Evolutionary conservation across 495 filamentous ascomycete species (phyloP).

Genomic region (Parathielavia appendiculata): DNA sequence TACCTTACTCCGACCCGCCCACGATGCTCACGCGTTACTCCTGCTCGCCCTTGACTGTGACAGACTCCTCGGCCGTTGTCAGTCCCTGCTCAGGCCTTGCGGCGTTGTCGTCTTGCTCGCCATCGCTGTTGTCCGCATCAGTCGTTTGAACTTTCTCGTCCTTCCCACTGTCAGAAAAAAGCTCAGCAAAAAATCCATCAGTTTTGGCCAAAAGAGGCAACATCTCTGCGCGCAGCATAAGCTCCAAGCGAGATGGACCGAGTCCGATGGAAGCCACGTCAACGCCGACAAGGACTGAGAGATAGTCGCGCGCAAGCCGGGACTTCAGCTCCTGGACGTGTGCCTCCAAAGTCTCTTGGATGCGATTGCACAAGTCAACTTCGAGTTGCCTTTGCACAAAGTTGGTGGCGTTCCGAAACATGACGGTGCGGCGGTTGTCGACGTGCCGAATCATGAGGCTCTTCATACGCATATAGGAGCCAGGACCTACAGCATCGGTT

Average conservation of each 20-base stretch:
- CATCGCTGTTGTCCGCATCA: not conserved
- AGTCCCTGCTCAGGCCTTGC: no score
- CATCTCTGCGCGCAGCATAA: constrained; percentile 23
- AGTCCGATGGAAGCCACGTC: not conserved
- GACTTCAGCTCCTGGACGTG: constrained; percentile 41
- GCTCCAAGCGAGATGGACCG: constrained; percentile 17
- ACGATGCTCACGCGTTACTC: no score
- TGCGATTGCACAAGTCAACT: constrained; percentile 31
- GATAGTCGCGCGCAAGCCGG: constrained; percentile 45
- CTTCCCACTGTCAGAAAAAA: not conserved
- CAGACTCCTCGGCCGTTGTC: no score
- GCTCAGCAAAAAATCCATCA: constrained; percentile 9
- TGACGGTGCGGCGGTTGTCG: constrained; percentile 32
- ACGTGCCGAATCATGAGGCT: constrained; percentile 49
- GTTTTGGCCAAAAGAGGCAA: constrained; percentile 7
- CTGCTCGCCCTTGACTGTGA: no score
- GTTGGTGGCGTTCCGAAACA: constrained; percentile 49
- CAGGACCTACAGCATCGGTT: constrained; percentile 27
- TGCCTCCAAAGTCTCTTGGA: constrained; percentile 36
- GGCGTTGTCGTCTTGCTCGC: not conserved
- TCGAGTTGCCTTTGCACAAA: constrained; percentile 39
- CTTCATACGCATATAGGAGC: constrained; percentile 54
- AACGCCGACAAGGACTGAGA: constrained; percentile 18
- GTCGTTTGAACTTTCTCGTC: not conserved
- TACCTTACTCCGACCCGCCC: no score